Evolutionary conservation across 2,329 filamentous ascomycete genomes (phyloP), one percentile per base, ranked within the genome.

Genomic region (Epichloe brachyelytri): DNA sequence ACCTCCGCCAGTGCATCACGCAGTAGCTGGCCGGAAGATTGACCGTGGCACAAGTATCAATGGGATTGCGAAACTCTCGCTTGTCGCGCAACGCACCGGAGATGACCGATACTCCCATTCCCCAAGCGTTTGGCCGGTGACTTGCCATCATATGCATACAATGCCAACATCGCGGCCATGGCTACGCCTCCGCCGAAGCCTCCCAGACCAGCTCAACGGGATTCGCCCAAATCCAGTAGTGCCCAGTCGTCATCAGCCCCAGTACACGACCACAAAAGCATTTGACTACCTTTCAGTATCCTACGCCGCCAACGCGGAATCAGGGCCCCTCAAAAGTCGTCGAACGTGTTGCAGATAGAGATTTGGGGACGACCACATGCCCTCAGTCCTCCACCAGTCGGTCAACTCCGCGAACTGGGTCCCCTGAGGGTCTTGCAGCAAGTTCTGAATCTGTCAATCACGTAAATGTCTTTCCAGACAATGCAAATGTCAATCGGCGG

Each of bases 401-500:
- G 38, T 39, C 15, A 39, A 37, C 26, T 4, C 45, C 20, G 22
- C 46, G 33, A 7, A 43, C 20, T 1, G 36, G 54, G 8, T 54
- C 51, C 6, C 51, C 57, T 14, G 57, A 60, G 36, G 55, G 54
- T 36, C 30, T 58, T 43, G 46, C 60, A 22, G 46, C 66, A 17
- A 59, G 64, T 26, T 50, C 63, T 5, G 76, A 80, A 40, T 63
- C 75, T 1, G 65, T 74, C 14, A 73, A 79, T 11, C 66, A 71
- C 47, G 71, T 71, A 19, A 78, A 76, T 8, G 79, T 86, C 47
- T 96, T 87, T 63, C 93, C 93, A 0, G 90, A 98, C 66, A 75
- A 85, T 1, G 87, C 88, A 1, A 83, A 85, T 57, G 80, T 88
- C 2, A 98, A 96, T 62, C 81, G 93, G 47, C 79, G 89, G 46